Evolutionary conservation across 257 asterid species (phyloP).

Genomic region (Mentha longifolia): DNA sequence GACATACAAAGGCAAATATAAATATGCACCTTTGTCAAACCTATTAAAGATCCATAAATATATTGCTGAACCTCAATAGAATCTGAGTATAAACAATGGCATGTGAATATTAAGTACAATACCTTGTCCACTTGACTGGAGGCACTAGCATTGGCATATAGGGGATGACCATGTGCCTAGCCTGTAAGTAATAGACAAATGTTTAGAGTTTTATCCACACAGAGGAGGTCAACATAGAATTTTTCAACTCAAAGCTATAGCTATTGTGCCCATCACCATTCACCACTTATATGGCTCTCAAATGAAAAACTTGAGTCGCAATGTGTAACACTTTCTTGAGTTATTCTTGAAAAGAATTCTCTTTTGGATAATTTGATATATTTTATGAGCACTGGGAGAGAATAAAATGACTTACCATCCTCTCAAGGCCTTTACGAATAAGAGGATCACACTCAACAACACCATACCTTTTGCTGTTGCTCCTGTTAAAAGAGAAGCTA

Average conservation of each 20-base stretch:
- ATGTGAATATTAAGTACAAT: conserved; percentile 5
- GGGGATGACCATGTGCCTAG: conserved; percentile 95
- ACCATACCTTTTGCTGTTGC: conserved; percentile 72
- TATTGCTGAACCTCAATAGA: too few species aligned
- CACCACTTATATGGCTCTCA: too few species aligned
- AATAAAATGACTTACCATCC: conserved; percentile 55
- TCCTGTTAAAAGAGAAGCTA: conserved; percentile 50
- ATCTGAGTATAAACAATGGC: too few species aligned
- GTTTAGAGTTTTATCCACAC: conserved; percentile 25
- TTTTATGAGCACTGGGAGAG: too few species aligned
- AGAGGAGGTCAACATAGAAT: conserved; percentile 3
- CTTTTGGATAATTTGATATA: too few species aligned
- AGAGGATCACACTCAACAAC: conserved; percentile 83
- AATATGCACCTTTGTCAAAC: conserved; percentile 88
- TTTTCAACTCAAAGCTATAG: conserved; percentile 22
- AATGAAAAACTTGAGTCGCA: too few species aligned
- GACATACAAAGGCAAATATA: conserved; percentile 81
- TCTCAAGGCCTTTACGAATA: conserved; percentile 84
- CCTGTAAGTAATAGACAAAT: conserved; percentile 49
- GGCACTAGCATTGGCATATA: conserved; percentile 98
- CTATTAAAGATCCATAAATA: conserved; percentile 41
- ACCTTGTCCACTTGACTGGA: conserved; percentile 96
- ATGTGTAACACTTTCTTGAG: background rate
- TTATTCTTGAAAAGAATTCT: background rate
- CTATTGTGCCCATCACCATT: background rate